Base-by-base conservation (phyloP, 2,329 filamentous ascomycete species). In the Byssothecium circinans region DNA sequence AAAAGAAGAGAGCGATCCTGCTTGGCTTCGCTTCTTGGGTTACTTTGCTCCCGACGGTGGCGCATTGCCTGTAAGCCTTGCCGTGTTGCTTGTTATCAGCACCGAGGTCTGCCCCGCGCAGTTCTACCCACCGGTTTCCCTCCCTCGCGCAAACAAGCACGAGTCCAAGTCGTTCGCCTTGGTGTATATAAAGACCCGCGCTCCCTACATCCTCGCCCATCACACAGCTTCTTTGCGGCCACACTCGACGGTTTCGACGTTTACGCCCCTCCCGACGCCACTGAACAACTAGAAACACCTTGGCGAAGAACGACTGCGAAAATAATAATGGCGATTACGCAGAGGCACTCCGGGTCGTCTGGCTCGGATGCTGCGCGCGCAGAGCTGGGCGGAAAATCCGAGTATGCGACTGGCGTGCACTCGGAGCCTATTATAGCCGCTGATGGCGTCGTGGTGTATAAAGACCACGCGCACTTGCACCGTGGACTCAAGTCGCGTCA, bases 401-500 rank as follows among this genome's bases (percentile, higher is more conserved):
- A 63, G 30, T 64, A 64, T 41, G 38, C 34, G 4, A 53, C 60
- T 15, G 61, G 58, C 27, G 52, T 56, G 20, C 43, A 50, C 2
- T 25, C 44, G 17, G 45, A 23, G 14, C 50, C 51, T 8, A 41
- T 44, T 3, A 37, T 62, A 6, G 54, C 53, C 29, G 27, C 40
- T 27, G 60, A 69, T 50, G 67, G 66, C 27, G 61, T 56, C 22
- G 54, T 58, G 18, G n/a, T 56, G 2, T 58, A 68, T 47, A 8
- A 37, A 1, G 68, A 69, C 42, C 52, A 65, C 32, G n/a, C 46
- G 41, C 63, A 75, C 50, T 69, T 82, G 38, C 76, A 79, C 52
- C 77, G 80, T 56, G 78, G 78, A 36, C 71, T 82, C 18, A 75
- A 77, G 52, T 76, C 78, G 29, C 71, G 80, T 40, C 80, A 82